Percentiles rank a stretch among this genome's conserved stretches.
phyloP scores from a whole-genome alignment of 768 basidiomycete genomes.

The Suillus tomentosus region DNA sequence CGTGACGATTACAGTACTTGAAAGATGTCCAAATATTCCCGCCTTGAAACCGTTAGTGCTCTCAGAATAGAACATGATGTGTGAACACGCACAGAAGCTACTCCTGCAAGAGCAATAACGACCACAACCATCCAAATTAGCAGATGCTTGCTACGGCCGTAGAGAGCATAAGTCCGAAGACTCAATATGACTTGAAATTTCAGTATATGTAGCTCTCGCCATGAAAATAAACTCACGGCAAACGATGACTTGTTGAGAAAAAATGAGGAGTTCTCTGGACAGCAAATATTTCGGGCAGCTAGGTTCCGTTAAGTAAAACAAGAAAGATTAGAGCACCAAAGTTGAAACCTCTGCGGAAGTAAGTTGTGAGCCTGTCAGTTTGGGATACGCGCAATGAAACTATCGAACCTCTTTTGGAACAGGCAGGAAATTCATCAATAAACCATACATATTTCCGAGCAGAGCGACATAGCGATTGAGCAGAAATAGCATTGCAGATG shows the following conservation, averaged over 20 bases:
- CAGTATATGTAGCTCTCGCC: background rate
- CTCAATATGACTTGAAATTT: constrained; percentile 41
- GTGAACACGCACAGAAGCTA: constrained; percentile 38
- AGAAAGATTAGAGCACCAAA: background rate
- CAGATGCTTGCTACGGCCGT: constrained; percentile 41
- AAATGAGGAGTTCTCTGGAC: constrained; percentile 44
- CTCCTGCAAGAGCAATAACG: constrained; percentile 31
- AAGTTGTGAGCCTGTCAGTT: background rate
- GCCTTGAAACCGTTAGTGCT: background rate
- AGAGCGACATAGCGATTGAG: constrained; percentile 52
- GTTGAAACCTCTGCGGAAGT: constrained; percentile 9
- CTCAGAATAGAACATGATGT: background rate
- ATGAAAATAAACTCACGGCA: constrained; percentile 39
- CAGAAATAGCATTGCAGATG: constrained; percentile 47
- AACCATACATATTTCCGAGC: constrained; percentile 38
- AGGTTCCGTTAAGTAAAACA: background rate
- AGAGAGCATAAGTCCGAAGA: constrained; percentile 55
- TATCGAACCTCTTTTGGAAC: background rate
- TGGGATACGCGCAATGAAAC: background rate
- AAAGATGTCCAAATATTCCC: background rate
- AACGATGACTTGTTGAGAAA: constrained; percentile 48
- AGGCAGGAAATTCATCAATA: constrained; percentile 30
- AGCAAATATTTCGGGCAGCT: constrained; percentile 44
- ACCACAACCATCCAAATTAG: constrained; percentile 36
- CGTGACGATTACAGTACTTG: background rate